Evolutionary conservation across 306 rosid species (phyloP).

Genomic region (Albizia julibrissin): DNA sequence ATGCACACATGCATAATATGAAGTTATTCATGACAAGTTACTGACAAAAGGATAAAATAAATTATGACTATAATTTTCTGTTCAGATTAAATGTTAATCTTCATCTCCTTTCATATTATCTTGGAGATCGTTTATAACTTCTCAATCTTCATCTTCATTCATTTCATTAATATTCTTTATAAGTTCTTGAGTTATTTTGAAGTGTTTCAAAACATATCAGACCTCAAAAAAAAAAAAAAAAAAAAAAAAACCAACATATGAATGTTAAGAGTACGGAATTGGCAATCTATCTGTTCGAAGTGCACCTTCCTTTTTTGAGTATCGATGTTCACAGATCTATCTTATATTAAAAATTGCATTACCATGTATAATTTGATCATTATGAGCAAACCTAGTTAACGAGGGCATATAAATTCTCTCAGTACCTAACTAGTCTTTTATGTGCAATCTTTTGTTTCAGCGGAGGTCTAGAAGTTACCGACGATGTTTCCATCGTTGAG

Average conservation of each 20-base stretch:
- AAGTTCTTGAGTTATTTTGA: not conserved
- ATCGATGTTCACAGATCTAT: not conserved
- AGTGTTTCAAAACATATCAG: not conserved
- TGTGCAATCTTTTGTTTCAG: constrained; percentile 46
- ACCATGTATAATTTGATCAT: not conserved
- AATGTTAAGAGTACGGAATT: not conserved
- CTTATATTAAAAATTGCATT: not conserved
- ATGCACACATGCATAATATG: not conserved
- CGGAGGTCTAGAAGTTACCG: constrained; percentile 90
- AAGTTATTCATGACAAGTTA: not conserved
- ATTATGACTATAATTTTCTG: not conserved
- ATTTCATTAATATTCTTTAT: not conserved
- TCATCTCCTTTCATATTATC: not conserved
- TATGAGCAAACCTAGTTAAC: not conserved
- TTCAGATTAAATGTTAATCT: not conserved
- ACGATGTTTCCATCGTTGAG: constrained; percentile 93
- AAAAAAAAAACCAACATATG: not conserved
- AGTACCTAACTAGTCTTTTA: constrained; percentile 27
- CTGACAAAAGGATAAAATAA: not conserved
- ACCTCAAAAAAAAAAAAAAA: too few relatives aligned
- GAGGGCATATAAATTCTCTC: constrained; percentile 8
- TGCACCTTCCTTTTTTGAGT: not conserved
- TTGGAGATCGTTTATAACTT: not conserved
- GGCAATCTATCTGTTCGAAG: not conserved
- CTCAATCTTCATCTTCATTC: not conserved